Conservation (phyloP, 2,329 filamentous ascomycete species). For the Phaeophleospora eucalypticola region DNA sequence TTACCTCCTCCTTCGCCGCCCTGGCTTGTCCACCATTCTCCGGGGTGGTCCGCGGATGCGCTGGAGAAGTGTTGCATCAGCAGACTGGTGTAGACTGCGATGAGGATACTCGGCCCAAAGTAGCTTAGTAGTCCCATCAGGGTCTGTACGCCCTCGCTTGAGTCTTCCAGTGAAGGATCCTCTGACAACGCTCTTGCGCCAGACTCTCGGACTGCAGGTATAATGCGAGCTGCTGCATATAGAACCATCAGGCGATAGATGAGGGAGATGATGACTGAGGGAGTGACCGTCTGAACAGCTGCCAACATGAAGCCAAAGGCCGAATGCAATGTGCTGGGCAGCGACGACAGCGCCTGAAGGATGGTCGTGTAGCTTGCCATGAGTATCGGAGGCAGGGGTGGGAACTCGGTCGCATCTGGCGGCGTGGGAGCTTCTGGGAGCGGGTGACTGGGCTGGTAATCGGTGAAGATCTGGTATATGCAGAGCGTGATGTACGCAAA, state of each 20-base stretch:
- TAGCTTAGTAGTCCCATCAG: constrained; percentile 81
- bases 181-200: constrained; percentile 79
- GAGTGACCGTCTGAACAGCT: constrained; percentile 91
- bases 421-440: constrained; percentile 53
- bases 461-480: constrained; percentile 98
- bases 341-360: constrained; percentile 72
- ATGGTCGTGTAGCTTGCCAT: constrained; percentile 97
- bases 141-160: constrained; percentile 59
- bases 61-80: constrained; percentile 92
- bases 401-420: constrained; percentile 64
- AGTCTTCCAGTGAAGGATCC: constrained; percentile 78
- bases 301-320: constrained; percentile 82
- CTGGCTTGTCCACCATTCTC: constrained; percentile 78
- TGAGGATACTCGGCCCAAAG: constrained; percentile 91
- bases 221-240: constrained; percentile 92
- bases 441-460: constrained; percentile 75
- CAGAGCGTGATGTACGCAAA: constrained; percentile 98
- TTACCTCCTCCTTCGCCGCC: constrained; percentile 80
- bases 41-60: constrained; percentile 53
- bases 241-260: constrained; percentile 92
- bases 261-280: constrained; percentile 91
- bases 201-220: constrained; percentile 84
- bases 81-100: constrained; percentile 93
- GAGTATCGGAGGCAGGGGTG: constrained; percentile 92
- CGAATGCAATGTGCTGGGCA: constrained; percentile 80